A percentile compares a stretch with the other conserved stretches of the same genome.
Evolutionary conservation across 352 stramenopile genomes (phyloP).

Genomic region (Pythium phragmitis): DNA sequence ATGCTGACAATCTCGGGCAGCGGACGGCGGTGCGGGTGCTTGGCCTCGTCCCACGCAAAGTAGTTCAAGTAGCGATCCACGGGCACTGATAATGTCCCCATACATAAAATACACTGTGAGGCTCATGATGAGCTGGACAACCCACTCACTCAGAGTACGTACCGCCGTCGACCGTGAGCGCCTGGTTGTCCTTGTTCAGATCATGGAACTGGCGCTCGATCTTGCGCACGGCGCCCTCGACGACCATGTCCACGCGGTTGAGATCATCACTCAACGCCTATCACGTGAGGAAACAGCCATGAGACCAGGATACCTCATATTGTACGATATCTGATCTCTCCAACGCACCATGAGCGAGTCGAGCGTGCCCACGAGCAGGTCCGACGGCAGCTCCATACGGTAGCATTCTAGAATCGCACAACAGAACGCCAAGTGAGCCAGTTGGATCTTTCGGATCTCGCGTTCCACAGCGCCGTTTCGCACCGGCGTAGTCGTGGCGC

Average conservation of each 20-base stretch:
- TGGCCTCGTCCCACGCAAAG: constrained; percentile 98
- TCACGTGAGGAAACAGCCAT: background rate
- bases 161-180: constrained; percentile 85
- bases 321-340: too few relatives aligned
- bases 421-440: background rate
- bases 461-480: background rate
- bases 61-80: constrained; percentile 95
- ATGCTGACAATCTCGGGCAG: constrained; percentile 95
- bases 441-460: background rate
- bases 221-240: constrained; percentile 96
- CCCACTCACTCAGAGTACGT: background rate
- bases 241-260: constrained; percentile 92
- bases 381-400: constrained; percentile 90
- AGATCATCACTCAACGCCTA: constrained; percentile 92
- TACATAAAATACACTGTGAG: background rate
- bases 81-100: constrained; percentile 55
- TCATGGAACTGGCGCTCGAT: constrained; percentile 97
- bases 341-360: constrained; percentile 94
- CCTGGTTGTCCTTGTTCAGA: constrained; percentile 86
- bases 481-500: constrained; percentile 79
- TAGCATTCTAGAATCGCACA: constrained; percentile 50
- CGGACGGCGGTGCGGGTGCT: constrained; percentile 95
- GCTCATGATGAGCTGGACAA: background rate
- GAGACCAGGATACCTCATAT: background rate
- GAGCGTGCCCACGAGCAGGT: constrained; percentile 96